Conservation (phyloP, 2,329 filamentous ascomycete species). For the Fusarium subtropicale region DNA sequence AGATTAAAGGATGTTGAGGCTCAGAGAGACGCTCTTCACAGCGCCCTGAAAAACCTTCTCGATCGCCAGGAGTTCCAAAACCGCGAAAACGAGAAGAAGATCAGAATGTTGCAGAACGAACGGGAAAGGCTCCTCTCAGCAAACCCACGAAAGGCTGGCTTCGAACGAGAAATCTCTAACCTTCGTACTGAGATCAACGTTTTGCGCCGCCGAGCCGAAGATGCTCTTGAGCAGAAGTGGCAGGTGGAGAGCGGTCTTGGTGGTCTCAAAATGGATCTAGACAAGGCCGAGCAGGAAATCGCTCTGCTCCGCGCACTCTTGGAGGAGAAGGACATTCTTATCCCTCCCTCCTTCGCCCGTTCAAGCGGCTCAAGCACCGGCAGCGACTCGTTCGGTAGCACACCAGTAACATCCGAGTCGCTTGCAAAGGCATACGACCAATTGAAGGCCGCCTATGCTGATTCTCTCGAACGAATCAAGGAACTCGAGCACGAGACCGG, state of each 20-base stretch:
- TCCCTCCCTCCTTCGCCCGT: conserved; percentile 69
- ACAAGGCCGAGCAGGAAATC: conserved; percentile 94
- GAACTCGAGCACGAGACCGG: conserved; percentile 66
- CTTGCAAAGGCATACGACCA: conserved; percentile 80
- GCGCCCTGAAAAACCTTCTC: conserved; percentile 84
- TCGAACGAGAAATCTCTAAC: conserved; percentile 83
- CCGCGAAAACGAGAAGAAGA: conserved; percentile 83
- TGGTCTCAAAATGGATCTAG: conserved; percentile 94
- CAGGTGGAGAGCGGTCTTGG: conserved; percentile 90
- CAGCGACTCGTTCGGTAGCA: conserved; percentile 49
- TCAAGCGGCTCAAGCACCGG: conserved; percentile 51
- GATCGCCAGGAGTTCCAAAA: conserved; percentile 88
- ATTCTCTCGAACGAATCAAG: conserved; percentile 75
- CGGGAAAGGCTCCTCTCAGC: conserved; percentile 77
- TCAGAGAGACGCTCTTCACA: conserved; percentile 92
- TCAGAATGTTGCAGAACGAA: conserved; percentile 80
- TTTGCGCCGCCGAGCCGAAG: conserved; percentile 87
- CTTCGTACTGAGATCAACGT: conserved; percentile 87
- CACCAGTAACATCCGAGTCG: conserved; percentile 74
- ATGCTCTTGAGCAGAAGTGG: conserved; percentile 95
- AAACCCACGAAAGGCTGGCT: conserved; percentile 80
- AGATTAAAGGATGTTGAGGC: conserved; percentile 92
- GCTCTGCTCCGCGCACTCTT: conserved; percentile 82
- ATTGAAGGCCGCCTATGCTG: conserved; percentile 76
- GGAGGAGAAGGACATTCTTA: conserved; percentile 83